Base-by-base conservation (phyloP, 2,329 filamentous ascomycete species). In the Fusarium sp. region DNA sequence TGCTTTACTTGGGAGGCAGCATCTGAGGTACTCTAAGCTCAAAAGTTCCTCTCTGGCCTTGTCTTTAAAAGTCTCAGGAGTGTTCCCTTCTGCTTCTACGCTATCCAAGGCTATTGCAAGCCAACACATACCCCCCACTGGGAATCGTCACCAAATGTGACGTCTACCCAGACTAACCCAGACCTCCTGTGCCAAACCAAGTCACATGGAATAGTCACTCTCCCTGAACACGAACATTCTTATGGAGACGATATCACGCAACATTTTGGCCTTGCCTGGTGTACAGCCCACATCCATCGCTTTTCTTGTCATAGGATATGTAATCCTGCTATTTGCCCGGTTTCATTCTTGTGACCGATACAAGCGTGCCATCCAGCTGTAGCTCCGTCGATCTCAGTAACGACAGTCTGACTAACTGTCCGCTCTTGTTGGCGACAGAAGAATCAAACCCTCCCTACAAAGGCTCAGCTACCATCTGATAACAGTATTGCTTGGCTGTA, bases 351-450 rank as follows among this genome's bases (percentile, higher is more conserved):
- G 44, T 17, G 33, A 44, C 46, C 37, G 39, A 40, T 46, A 30
- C 28, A 30, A 30, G 28, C 28, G 10, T 30, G 28, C 28, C 47
- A 62, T 52, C 56, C 54, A 65, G 56, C 49, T 43, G 60, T 73
- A 69, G 65, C 52, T 63, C 50, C 58, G 71, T 67, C 68, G 71
- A 73, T 73, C 68, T 61, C 24, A 56, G 71, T 73, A 71, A 71
- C 68, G 47, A 68, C 46, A 40, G 43, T 30, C 47, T 54, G 56
- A 52, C 15, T 24, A 19, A 26, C 17, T 26, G 11, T 19, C 20
- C 37, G 13, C n/a, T 43, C 35, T 24, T 20, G 22, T 26, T n/a
- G 28, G 45, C 47, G 20, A 14, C 17, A 33, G 30, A 37, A 47
- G 13, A 35, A 46, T 24, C 19, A 28, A 35, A 30, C 40, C 17